Evolutionary conservation across 2,329 filamentous ascomycete genomes (phyloP), one percentile per base, ranked within the genome.

Genomic region (Myriosclerotinia curreyana): DNA sequence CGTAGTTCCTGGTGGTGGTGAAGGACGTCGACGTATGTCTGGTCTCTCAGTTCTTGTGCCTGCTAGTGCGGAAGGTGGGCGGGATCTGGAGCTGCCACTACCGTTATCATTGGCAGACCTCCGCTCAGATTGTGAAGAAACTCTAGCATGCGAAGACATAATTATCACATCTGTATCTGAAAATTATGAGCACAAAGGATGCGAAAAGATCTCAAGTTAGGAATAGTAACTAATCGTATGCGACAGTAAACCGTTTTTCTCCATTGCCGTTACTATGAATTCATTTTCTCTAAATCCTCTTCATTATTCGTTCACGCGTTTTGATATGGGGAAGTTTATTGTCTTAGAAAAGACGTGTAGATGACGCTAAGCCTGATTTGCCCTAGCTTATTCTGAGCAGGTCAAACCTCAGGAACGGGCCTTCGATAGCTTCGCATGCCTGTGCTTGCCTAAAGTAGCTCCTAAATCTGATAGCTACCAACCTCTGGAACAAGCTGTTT

Each of bases 91-190:
- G 64, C 50, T 70, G 42, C 68, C 71, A 65, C 50, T 70, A 36
- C 68, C 71, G 73, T 70, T 74, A 42, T 74, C 72, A 60, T 65
- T 71, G 14, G 69, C 54, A 44, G 68, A 71, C 64, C 66, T 70
- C 60, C 73, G 68, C 62, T 75, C 73, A 55, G 68, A 64, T 62
- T 71, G 71, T 36, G 71, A 73, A 36, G 72, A 68, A 53, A 69
- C 70, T 69, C 71, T 70, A 60, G 70, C 67, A 66, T 74, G 68
- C 53, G 73, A 74, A 69, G 72, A 75, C 73, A 75, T 75, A 56
- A 46, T 67, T 58, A 58, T 70, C 66, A 70, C 70, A 73, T 74
- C 66, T 66, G 69, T 62, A 50, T 36, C 62, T 65, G n/a, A 34
- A 59, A 54, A 44, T 36, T 59, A 59, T 59, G 53, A 59, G 44